Conservation (phyloP, 2,329 filamentous ascomycete species). For the Penicillium capsulatum region DNA sequence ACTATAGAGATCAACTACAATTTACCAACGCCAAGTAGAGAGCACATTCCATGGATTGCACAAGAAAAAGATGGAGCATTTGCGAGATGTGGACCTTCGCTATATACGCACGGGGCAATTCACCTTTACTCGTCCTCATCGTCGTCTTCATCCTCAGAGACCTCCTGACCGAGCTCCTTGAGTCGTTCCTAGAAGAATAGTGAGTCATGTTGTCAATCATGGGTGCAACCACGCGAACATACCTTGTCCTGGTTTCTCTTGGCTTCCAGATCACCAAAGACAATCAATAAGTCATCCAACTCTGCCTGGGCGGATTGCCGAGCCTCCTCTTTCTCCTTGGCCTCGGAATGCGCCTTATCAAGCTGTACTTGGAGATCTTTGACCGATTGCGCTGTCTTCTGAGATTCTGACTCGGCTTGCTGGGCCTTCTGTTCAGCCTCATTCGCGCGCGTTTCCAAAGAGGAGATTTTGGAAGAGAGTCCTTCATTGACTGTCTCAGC, state of each 20-base stretch:
- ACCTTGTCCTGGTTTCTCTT: slow-evolving; percentile 74
- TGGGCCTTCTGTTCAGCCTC: slow-evolving; percentile 28
- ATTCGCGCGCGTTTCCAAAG: slow-evolving; percentile 51
- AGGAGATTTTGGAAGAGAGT: slow-evolving; percentile 42
- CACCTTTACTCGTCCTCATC: slow-evolving; percentile 51
- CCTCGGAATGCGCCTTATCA: slow-evolving; percentile 31
- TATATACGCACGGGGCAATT: slow-evolving; percentile 2
- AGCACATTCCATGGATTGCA: too few species aligned
- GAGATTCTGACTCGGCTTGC: slow-evolving; percentile 40
- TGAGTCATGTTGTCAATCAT: slow-evolving; percentile 8
- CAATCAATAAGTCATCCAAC: slow-evolving; percentile 74
- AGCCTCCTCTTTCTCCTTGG: slow-evolving; percentile 56
- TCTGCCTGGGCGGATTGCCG: slow-evolving; percentile 64
- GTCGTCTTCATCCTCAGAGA: slow-evolving; percentile 73
- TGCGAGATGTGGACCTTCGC: not conserved
- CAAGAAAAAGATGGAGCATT: not conserved
- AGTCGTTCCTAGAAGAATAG: slow-evolving; percentile 54
- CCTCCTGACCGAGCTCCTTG: slow-evolving; percentile 61
- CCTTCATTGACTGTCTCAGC: slow-evolving; percentile 54
- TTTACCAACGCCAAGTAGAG: too few species aligned
- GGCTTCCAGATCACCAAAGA: slow-evolving; percentile 75
- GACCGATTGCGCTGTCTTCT: slow-evolving; percentile 50
- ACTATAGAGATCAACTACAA: not conserved
- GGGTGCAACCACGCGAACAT: slow-evolving; percentile 33
- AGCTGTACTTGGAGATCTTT: slow-evolving; percentile 40